Conservation (phyloP, 164 flowering plant genomes). For the Aristolochia fimbriata region DNA sequence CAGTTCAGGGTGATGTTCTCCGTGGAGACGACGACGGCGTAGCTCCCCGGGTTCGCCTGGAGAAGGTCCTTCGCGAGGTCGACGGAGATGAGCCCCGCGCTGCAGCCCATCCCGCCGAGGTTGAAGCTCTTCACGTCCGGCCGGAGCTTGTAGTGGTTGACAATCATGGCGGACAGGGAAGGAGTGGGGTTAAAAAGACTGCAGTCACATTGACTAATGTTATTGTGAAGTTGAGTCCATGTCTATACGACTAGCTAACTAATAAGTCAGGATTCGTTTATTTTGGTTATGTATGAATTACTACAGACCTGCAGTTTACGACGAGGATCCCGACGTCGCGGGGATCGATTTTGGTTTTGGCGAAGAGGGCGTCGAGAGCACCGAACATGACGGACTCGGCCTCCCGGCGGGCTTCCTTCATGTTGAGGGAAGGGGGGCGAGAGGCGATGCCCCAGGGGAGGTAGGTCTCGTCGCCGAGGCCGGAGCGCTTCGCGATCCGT, state of each 20-base stretch:
- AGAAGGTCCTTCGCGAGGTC: conserved; percentile 69
- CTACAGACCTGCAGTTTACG: no score
- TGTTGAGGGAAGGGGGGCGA: conserved; percentile 45
- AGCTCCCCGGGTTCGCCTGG: conserved; percentile 40
- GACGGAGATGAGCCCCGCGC: conserved; percentile 73
- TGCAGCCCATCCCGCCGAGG: conserved; percentile 92
- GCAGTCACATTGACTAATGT: no score
- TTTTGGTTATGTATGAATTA: no score
- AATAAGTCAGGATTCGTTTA: no score
- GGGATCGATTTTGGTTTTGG: conserved; percentile 48
- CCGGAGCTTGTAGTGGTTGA: conserved; percentile 74
- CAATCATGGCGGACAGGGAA: conserved; percentile 80
- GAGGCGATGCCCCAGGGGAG: conserved; percentile 52
- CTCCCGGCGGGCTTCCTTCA: conserved; percentile 65
- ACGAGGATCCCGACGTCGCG: conserved; percentile 49
- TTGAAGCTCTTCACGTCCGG: conserved; percentile 61
- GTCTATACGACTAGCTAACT: no score
- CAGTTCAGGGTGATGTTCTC: conserved; percentile 76
- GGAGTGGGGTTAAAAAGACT: conserved; percentile 85
- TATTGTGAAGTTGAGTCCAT: no score
- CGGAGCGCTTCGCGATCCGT: conserved; percentile 47
- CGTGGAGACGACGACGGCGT: conserved; percentile 71
- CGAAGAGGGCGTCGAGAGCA: conserved; percentile 54
- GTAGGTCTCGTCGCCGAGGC: conserved; percentile 79
- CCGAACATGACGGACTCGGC: conserved; percentile 85